phyloP scores from a whole-genome alignment of 352 stramenopile genomes.

The Aphanomyces euteiches region DNA sequence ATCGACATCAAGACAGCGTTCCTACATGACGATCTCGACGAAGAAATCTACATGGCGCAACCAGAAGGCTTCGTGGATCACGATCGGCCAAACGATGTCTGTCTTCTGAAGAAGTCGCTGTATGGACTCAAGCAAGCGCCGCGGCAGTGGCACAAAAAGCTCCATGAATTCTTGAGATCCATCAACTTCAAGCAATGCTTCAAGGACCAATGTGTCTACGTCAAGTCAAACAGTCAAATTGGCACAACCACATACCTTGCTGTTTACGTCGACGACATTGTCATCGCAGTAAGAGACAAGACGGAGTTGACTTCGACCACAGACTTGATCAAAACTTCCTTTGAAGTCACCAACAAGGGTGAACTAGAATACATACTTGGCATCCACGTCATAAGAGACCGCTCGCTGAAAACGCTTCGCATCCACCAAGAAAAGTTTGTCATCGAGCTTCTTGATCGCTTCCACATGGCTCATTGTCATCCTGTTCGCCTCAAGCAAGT shows the following conservation, averaged over 20 bases:
- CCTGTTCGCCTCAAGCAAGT: neutral
- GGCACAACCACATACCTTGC: neutral
- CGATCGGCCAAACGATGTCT: neutral
- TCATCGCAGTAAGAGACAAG: too few species aligned
- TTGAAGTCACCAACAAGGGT: neutral
- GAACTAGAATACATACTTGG: neutral
- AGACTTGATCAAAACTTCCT: neutral
- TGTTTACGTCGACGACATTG: neutral
- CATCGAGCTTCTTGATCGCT: neutral
- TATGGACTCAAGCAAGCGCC: constrained; percentile 14
- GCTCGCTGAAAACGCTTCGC: neutral
- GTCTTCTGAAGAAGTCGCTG: neutral
- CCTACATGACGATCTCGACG: neutral
- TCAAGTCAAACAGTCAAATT: neutral
- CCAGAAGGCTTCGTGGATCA: neutral
- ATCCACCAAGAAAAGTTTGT: neutral
- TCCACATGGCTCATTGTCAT: neutral
- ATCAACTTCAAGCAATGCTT: neutral
- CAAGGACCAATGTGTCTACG: neutral
- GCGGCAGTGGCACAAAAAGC: constrained; percentile 1
- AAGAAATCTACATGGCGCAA: neutral
- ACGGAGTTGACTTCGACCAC: too few species aligned
- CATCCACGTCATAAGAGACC: neutral
- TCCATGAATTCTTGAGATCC: neutral
- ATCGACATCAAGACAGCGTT: constrained; percentile 12